Base-by-base conservation (phyloP, 371 early-diverging fungal genomes). In the Phascolomyces articulosus region DNA sequence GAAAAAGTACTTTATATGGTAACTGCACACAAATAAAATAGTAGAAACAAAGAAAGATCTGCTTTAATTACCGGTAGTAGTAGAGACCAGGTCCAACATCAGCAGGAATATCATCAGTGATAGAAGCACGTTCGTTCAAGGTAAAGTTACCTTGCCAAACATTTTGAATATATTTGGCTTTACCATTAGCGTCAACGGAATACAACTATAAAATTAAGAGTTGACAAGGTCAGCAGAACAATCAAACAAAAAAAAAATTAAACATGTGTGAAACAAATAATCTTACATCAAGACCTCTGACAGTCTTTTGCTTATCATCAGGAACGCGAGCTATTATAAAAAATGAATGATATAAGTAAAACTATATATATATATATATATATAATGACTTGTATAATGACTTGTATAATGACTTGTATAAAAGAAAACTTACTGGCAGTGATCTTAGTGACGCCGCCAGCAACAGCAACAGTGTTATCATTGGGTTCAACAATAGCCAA, bases 251-350 rank as follows among this genome's bases (percentile, higher is more conserved):
- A 34, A 9, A 34, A 34, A 9, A 34, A 34, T 34, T n/a, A n/a
- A n/a, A n/a, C n/a, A n/a, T n/a, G n/a, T n/a, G n/a, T n/a, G n/a
- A n/a, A 53, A 26, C 47, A 27, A 49, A 9, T 27, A n/a, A 49
- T 38, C 74, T 71, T 77, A 80, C 81, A 71, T 82, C 79, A 23
- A 82, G 73, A 29, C 82, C 79, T 55, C 75, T 77, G 57, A 82
- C 67, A 6, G 69, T 68, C 70, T 79, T 82, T 64, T 64, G 40
- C 38, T 66, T 74, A 38, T 65, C 8, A 61, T 74, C 61, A 58
- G 74, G 55, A 23, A 26, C 27, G 24, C 55, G 62, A 60, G 56
- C 66, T 61, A 60, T 60, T 11, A 24, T 21, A 20, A 10, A 20
- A n/a, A 23, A 34, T 13, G 1, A 26, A 13, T 13, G 7, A 58